Base-by-base conservation (phyloP, 805 yeast species). In the Citeromyces matritensis region DNA sequence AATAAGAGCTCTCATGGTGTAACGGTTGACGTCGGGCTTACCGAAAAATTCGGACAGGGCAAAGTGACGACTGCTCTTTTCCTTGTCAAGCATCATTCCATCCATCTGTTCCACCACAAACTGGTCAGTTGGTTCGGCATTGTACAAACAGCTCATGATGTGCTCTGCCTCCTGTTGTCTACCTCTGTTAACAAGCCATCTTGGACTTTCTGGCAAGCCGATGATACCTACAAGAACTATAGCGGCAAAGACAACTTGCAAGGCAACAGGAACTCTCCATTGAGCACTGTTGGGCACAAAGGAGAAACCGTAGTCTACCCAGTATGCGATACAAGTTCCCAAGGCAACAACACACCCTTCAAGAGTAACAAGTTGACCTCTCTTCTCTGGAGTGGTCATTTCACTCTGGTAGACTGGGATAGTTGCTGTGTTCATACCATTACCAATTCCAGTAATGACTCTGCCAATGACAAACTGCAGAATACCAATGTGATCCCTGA, bases 181-280 rank as follows among this genome's bases (percentile, higher is more conserved):
- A 35, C 56, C 59, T 27, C 58, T 49, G 15, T 63, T 61, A 33
- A 67, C 47, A 39, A 69, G 59, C 71, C 73, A 68, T 52, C 74
- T 55, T 34, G 75, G 75, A 2, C 73, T 64, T 42, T 68, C 74
- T 24, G 73, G 73, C 11, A 38, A 29, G n/a, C 27, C 24, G 24
- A 37, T 33, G 14, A 39, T 31, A 6, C 30, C 23, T 10, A 33
- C 15, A 37, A 58, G 41, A 23, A 54, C 36, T 5, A 44, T 41
- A 10, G 48, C 30, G 5, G 65, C 57, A 35, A 60, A 60, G 23
- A 60, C 35, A 27, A 55, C 47, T 42, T 62, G 69, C 45, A 61
- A 53, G 1, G 62, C 65, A 14, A 60, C 48, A 2, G 69, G 67
- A 40, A 62, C 55, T 46, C 67, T 54, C 65, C 65, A 62, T 6